phyloP scores from a whole-genome alignment of 108 stramenopile species.

The Cyclotella baltica region DNA sequence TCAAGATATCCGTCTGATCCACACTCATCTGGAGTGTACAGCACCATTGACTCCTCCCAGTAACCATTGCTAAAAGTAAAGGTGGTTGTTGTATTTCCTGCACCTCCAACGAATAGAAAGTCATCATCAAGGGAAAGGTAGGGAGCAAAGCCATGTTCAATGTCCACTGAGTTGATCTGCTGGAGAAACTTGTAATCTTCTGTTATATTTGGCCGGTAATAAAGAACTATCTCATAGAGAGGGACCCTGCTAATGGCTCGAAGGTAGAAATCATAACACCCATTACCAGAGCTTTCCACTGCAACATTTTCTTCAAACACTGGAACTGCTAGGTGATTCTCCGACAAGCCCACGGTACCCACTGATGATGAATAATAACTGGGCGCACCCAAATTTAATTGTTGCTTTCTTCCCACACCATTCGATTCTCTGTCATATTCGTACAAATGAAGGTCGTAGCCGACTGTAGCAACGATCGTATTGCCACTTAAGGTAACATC shows the following conservation, averaged over 20 bases:
- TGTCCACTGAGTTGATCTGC: background rate
- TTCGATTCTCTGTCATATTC: background rate
- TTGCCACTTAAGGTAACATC: background rate
- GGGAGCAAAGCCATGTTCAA: constrained; percentile 8
- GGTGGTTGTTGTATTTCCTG: background rate
- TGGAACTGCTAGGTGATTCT: background rate
- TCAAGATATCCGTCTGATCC: background rate
- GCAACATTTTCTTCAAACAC: background rate
- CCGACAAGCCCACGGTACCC: background rate
- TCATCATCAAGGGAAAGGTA: background rate
- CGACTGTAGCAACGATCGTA: background rate
- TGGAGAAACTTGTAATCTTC: background rate
- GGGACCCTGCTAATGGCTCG: background rate
- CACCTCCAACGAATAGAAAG: background rate
- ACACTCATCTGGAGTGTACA: background rate
- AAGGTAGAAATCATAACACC: background rate
- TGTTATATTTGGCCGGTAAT: background rate
- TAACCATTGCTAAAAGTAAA: background rate
- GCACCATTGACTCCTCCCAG: constrained; percentile 3
- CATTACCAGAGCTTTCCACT: background rate
- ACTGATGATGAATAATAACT: background rate
- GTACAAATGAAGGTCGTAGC: background rate
- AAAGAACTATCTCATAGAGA: background rate
- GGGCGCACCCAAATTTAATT: background rate
- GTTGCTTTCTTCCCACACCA: background rate